Evolutionary conservation across 495 filamentous ascomycete species (phyloP).

Genomic region (Parathielavia appendiculata): DNA sequence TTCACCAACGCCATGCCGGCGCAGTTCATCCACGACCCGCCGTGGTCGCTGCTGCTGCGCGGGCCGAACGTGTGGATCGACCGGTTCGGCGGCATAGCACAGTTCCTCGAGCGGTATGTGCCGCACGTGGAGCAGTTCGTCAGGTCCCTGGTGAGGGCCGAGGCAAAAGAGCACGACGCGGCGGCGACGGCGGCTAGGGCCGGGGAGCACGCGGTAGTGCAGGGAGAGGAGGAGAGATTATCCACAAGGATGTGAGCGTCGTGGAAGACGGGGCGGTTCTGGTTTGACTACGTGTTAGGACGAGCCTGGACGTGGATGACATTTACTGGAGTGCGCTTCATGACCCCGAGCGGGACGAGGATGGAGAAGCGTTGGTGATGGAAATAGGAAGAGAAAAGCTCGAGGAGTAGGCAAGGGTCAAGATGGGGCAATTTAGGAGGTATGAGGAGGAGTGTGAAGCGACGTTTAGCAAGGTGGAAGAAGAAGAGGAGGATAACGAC

Average conservation of each 20-base stretch:
- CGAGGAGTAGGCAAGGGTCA: not conserved
- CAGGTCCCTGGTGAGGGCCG: constrained; percentile 19
- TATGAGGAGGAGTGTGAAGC: not conserved
- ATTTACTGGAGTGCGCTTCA: constrained; percentile 38
- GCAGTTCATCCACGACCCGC: constrained; percentile 40
- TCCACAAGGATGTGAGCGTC: constrained; percentile 40
- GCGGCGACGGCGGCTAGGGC: constrained; percentile 6
- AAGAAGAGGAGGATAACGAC: too few relatives aligned
- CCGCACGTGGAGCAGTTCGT: constrained; percentile 30
- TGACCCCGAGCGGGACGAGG: not conserved
- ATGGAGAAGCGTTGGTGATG: not conserved
- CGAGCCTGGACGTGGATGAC: constrained; percentile 40
- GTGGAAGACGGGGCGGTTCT: constrained; percentile 38
- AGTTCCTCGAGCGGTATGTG: constrained; percentile 35
- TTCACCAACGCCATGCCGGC: constrained; percentile 42
- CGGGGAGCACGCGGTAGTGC: too few relatives aligned
- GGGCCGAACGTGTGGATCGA: constrained; percentile 35
- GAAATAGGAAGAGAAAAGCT: not conserved
- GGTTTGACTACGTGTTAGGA: constrained; percentile 41
- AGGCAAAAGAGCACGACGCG: not conserved
- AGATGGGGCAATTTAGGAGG: not conserved
- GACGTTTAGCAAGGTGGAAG: too few relatives aligned
- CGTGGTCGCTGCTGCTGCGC: constrained; percentile 42
- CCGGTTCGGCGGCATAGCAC: constrained; percentile 22
- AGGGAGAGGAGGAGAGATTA: too few relatives aligned